These are phyloP conservation scores for Talaromyces amestolkiae DNA, from an alignment of 2,329 filamentous ascomycete genomes.

Conservation along the genomic window DNA sequence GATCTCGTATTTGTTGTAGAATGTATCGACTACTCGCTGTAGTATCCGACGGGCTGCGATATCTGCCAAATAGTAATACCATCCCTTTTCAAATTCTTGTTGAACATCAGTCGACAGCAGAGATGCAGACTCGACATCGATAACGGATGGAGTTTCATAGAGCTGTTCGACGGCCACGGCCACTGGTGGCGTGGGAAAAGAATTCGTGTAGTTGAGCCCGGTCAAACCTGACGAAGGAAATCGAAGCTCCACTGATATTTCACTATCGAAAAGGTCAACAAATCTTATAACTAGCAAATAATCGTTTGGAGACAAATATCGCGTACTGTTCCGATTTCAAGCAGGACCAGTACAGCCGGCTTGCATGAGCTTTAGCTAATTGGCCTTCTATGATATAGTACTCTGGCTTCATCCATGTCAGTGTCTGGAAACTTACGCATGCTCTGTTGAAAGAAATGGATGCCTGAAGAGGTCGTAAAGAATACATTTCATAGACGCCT, in stretches of 20 bases:
- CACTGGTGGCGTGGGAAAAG: background rate
- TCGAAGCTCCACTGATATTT: constrained; percentile 7
- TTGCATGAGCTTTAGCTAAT: background rate
- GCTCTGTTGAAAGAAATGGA: constrained; percentile 9
- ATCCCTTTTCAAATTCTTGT: background rate
- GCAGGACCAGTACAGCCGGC: constrained; percentile 10
- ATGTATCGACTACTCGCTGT: constrained; percentile 1
- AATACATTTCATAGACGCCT: constrained; percentile 12
- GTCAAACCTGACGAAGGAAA: constrained; percentile 4
- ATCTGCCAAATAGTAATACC: constrained; percentile 9
- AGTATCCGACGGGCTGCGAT: constrained; percentile 1
- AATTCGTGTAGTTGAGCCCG: background rate
- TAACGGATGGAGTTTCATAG: background rate
- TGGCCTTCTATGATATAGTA: background rate
- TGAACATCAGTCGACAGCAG: background rate
- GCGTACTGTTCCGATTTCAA: constrained; percentile 4
- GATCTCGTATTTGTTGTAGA: constrained; percentile 5
- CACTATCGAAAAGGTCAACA: background rate
- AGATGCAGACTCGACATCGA: background rate
- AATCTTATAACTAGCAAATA: no score
- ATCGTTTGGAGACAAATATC: background rate
- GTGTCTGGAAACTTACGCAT: background rate
- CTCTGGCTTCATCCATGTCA: background rate
- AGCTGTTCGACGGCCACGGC: no score
- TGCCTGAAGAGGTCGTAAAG: background rate